Percentiles rank a stretch among this genome's conserved stretches.
Conservation (phyloP, 139 green algal species). For the Coelastrella sp. region DNA sequence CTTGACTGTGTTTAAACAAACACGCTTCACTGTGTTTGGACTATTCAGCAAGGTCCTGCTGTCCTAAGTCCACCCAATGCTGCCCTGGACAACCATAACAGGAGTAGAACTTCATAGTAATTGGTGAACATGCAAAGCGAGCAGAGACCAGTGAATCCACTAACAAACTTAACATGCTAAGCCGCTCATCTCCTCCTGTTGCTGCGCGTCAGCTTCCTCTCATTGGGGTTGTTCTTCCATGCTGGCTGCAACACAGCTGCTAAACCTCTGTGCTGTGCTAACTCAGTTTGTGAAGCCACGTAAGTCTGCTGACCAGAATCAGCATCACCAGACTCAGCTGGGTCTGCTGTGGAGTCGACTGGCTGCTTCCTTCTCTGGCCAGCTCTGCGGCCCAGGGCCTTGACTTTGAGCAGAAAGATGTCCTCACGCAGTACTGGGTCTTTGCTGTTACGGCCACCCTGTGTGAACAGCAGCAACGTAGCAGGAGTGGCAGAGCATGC, state of each 20-base stretch:
- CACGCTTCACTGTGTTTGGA: no score
- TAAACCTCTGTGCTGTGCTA: constrained; percentile 42
- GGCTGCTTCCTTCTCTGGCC: constrained; percentile 48
- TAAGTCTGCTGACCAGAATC: constrained; percentile 81
- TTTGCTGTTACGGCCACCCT: constrained; percentile 73
- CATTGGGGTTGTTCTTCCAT: constrained; percentile 88
- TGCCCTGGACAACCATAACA: no score
- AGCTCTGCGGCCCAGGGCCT: constrained; percentile 48
- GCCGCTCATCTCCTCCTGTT: constrained; percentile 73
- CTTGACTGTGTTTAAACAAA: no score
- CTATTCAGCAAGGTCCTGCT: no score
- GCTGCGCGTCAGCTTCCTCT: constrained; percentile 78
- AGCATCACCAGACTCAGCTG: constrained; percentile 83
- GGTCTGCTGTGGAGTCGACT: constrained; percentile 9
- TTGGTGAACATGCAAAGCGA: no score
- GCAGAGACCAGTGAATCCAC: no score
- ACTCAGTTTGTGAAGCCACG: constrained; percentile 41
- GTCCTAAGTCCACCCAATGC: no score
- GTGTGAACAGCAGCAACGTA: constrained; percentile 6
- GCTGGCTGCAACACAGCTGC: constrained; percentile 64
- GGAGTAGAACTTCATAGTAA: no score
- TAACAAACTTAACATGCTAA: no score
- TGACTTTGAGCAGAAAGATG: constrained; percentile 75
- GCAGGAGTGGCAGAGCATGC: no score
- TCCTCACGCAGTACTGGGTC: constrained; percentile 93